phyloP scores from a whole-genome alignment of 306 rosid genomes.

The Acacia confusa region DNA sequence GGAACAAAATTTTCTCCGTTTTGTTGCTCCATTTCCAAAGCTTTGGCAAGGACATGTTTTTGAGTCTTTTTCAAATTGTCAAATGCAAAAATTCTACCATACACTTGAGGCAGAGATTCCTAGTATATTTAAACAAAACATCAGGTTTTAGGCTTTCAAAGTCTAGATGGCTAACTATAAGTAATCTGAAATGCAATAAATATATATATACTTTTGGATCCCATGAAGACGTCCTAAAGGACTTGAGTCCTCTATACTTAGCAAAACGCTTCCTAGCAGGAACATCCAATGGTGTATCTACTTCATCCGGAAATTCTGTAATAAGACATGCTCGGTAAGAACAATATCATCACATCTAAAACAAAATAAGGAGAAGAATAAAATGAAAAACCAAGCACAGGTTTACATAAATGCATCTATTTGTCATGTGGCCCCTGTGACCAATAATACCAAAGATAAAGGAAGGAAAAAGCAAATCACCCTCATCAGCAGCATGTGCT shows the following conservation, averaged over 20 bases:
- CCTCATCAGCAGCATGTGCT: conserved; percentile 93
- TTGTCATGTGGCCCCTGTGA: neutral
- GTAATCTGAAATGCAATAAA: conserved; percentile 15
- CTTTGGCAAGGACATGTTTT: conserved; percentile 80
- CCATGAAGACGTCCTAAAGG: conserved; percentile 96
- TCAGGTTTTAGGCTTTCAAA: conserved; percentile 28
- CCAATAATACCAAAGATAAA: neutral
- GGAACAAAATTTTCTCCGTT: conserved; percentile 57
- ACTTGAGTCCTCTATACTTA: conserved; percentile 93
- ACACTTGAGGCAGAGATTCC: conserved; percentile 92
- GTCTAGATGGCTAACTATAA: neutral
- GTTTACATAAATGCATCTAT: neutral
- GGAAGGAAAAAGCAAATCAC: conserved; percentile 38
- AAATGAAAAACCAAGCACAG: neutral
- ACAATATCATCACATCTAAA: conserved; percentile 14
- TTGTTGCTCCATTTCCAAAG: conserved; percentile 62
- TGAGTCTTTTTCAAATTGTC: conserved; percentile 71
- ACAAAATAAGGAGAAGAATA: neutral
- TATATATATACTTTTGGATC: conserved; percentile 68
- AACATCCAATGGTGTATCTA: conserved; percentile 84
- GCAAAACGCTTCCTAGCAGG: conserved; percentile 89
- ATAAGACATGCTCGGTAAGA: conserved; percentile 4
- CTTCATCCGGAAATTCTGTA: conserved; percentile 95
- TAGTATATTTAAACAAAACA: conserved; percentile 35
- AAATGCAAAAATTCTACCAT: conserved; percentile 80